Base-by-base conservation (phyloP, 108 stramenopile species). In the Mayamaea pseudoterrestris region DNA sequence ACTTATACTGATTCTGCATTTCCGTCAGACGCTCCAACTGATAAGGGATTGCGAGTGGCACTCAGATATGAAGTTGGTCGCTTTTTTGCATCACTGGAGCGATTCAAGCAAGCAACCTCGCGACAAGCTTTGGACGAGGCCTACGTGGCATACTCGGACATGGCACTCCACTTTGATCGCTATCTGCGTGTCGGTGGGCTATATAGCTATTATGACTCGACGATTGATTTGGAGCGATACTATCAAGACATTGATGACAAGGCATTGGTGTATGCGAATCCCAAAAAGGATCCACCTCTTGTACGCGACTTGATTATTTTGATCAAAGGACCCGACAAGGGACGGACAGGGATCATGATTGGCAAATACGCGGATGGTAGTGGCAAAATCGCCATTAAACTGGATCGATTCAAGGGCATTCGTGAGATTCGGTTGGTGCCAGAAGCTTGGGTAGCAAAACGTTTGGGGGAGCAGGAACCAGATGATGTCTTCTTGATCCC, bases 401-500 rank as follows among this genome's bases (percentile, higher is more conserved):
- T 89, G 37, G 86, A 89, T 63, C 50, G 75, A 27, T 76, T 54
- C 30, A 69, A 64, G 47, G 86, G 81, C 2, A 83, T 89, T 63
- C 50, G 86, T 58, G 80, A 82, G 55, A 78, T 89, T 54, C 66
- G 74, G 9, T 68, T 83, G 9, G 81, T 89, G 27, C 73, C 81
- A 5, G 46, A 57, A 37, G 16, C 22, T 17, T 89, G 80, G 80
- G 86, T 65, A 30, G 86, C 78, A 20, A 89, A 89, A 50, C 61
- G 86, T 5, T 44, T 89, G 18, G 86, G 86, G 16, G 86, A 89
- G 50, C 86, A 89, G 64, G 86, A 75, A 30, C 86, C 86, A n/a
- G 86, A 89, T 47, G 81, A 83, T 50, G 86, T 81, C 0, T 89
- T 89, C 56, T 57, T 89, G 44, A 68, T 89, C 50, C 80, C 85